Percentiles rank a stretch among this genome's conserved stretches.
These are phyloP conservation scores for Francoa sonchifolia DNA, from an alignment of 441 rosid genomes.

Conservation along the genomic window DNA sequence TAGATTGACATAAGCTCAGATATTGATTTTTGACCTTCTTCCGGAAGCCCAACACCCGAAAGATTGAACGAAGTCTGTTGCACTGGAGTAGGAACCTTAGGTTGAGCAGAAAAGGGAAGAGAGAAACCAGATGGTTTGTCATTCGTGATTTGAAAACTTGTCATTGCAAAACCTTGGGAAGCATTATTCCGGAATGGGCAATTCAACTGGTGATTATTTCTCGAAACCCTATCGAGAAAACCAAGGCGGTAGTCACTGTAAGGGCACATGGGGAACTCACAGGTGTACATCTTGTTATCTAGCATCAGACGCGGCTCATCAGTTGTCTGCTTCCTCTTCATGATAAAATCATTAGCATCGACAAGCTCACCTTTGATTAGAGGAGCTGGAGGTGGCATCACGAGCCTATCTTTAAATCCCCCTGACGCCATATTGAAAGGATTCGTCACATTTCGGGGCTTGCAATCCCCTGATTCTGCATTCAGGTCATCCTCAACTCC, in stretches of 20 bases:
- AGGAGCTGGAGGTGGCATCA: conserved; percentile 23
- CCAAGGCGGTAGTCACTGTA: conserved; percentile 47
- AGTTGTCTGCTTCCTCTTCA: conserved; percentile 52
- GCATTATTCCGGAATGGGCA: conserved; percentile 37
- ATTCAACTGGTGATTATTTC: conserved; percentile 75
- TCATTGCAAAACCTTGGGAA: conserved; percentile 30
- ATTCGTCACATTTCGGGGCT: conserved; percentile 31
- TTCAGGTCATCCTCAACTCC: conserved; percentile 49
- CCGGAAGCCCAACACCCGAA: conserved; percentile 59
- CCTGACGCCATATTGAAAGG: conserved; percentile 30
- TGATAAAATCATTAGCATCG: conserved; percentile 25
- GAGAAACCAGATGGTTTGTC: conserved; percentile 47
- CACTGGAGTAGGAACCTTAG: conserved; percentile 14
- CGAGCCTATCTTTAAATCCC: conserved; percentile 20
- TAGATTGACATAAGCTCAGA: conserved; percentile 69
- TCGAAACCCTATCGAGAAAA: conserved; percentile 48
- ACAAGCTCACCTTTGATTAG: conserved; percentile 37
- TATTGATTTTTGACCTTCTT: conserved; percentile 76
- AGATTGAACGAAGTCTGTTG: conserved; percentile 36
- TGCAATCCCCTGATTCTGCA: conserved; percentile 44
- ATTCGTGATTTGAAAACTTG: conserved; percentile 46
- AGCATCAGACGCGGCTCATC: conserved; percentile 23
- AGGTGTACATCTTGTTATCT: conserved; percentile 51
- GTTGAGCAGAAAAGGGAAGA: conserved; percentile 25
- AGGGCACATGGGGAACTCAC: conserved; percentile 64